Evolutionary conservation across 2,329 filamentous ascomycete genomes (phyloP), one percentile per base, ranked within the genome.

Genomic region (Aspergillus texensis): DNA sequence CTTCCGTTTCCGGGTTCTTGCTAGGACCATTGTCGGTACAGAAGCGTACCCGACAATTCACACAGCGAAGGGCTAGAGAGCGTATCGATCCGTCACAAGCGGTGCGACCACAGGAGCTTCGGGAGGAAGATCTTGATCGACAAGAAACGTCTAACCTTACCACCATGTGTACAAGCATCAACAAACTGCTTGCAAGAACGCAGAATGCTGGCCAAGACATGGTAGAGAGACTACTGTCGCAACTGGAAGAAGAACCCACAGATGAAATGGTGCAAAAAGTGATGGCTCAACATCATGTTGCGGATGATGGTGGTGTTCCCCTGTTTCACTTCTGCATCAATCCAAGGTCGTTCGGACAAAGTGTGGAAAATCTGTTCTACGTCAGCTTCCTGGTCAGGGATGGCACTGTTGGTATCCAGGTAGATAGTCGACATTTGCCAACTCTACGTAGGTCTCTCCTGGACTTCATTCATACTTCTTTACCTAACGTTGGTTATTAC

Each of bases 291-390:
- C 80, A 91, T 70, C 86, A 89, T 2, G 81, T 97, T 16, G 85
- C 88, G 14, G 83, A 84, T 21, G 88, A 88, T 2, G 89, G 89
- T 1, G 91, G 92, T 19, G 86, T 97, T 4, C 88, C 91, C 57
- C 79, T 97, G 14, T 90, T 97, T 76, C 88, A 91, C 58, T 98
- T 97, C 70, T 92, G 93, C 46, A 86, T 98, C 67, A 97, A 99
- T 70, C 95, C 95, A 0, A 82, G 82, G 45, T 96, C 93, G 0
- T 99, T 98, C 72, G 92, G 92, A 0, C 95, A 99, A 78, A 97
- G 93, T 0, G 89, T 99, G 8, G 95, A 99, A 76, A 99, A 99
- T 71, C 83, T 99, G 71, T 99, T 99, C 78, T 98, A 98, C 75
- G 87, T 97, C 70, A 96, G 92, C 75, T 99, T 99, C 74, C 81